Evolutionary conservation across 768 basidiomycete species (phyloP), one percentile per base, ranked within the genome.

Genomic region (Kockovaella imperatae): DNA sequence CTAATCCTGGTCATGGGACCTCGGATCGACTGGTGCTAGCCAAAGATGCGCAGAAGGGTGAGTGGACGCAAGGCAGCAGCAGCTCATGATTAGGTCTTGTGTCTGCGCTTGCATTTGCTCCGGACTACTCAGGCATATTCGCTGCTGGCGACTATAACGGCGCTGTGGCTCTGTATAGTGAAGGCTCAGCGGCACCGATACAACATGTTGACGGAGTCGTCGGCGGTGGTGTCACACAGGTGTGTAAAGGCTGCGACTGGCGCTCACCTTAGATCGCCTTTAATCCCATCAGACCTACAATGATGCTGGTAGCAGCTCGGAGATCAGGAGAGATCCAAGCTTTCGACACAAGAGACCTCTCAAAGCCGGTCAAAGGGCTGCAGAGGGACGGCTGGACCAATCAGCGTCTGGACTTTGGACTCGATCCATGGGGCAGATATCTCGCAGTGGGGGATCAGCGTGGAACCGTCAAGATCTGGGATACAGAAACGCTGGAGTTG

Each of bases 1-100:
- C 77, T 8, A 69, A 71, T 21, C 89, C 89, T 0, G 87, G 89
- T 0, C 78, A 80, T 6, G 56, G 54, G 30, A 46, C 44, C 56
- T 86, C 86, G 2, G 77, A 75, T 0, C 78, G 90, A 2, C 56
- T 89, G 3, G 76, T 73, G 14, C 88, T 84, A 1, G 81, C 80
- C 0, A 83, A 81, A 57, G 82, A 86, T 43, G 91, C 90, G 0
- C 75, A 95, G 36, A 93, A 89, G 77, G 91, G 90, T 83, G 52
- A 2, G 59, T 40, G 15, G 15, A 17, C 8, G 8, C 32, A 11
- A 24, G 18, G 28, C 2, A n/a, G 23, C 38, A 7, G 20, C 36
- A 6, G 17, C 5, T 28, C 17, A 1, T n/a, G 0, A 2, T 5
- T 46, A 88, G 89, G 91, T 1, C 87, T 96, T 51, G 77, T 96